Conservation (phyloP, 176 grass and related monocot genomes). For the Hsuehochloa calcarea region DNA sequence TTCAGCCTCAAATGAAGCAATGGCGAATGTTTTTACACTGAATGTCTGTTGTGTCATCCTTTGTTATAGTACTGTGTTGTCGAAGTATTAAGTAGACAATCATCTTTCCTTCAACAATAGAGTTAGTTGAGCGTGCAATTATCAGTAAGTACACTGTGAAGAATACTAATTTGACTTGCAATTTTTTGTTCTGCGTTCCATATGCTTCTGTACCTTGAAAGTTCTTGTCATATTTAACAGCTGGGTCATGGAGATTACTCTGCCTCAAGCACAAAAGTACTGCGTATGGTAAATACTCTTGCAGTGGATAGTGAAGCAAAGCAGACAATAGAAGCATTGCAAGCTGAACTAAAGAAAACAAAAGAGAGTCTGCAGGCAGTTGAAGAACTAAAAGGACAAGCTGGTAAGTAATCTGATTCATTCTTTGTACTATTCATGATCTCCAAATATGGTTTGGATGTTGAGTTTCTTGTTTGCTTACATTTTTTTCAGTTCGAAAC, state of each 20-base stretch:
- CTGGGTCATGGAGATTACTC: slow-evolving; percentile 96
- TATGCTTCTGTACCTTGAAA: slow-evolving; percentile 20
- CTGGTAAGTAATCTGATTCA: slow-evolving; percentile 49
- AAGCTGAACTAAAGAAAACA: slow-evolving; percentile 90
- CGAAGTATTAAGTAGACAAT: background rate
- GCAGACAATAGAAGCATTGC: slow-evolving; percentile 91
- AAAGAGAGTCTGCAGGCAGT: slow-evolving; percentile 81
- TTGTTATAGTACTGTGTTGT: background rate
- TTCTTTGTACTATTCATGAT: background rate
- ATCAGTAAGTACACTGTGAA: background rate
- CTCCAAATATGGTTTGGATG: slow-evolving; percentile 9
- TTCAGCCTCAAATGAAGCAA: slow-evolving; percentile 20
- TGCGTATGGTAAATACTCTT: slow-evolving; percentile 95
- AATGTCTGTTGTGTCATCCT: background rate
- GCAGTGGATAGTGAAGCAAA: slow-evolving; percentile 92
- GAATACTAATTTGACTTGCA: slow-evolving; percentile 13
- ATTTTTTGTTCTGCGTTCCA: background rate
- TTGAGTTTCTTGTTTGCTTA: slow-evolving; percentile 9
- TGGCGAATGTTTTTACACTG: background rate
- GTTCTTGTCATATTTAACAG: slow-evolving; percentile 51
- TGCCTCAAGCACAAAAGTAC: slow-evolving; percentile 84
- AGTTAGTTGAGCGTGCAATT: background rate
- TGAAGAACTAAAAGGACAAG: slow-evolving; percentile 95
- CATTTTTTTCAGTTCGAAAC: background rate
- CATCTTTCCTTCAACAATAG: slow-evolving; percentile 15